These are phyloP conservation scores for Candida ficus DNA, from an alignment of 805 yeast species.

Conservation along the genomic window DNA sequence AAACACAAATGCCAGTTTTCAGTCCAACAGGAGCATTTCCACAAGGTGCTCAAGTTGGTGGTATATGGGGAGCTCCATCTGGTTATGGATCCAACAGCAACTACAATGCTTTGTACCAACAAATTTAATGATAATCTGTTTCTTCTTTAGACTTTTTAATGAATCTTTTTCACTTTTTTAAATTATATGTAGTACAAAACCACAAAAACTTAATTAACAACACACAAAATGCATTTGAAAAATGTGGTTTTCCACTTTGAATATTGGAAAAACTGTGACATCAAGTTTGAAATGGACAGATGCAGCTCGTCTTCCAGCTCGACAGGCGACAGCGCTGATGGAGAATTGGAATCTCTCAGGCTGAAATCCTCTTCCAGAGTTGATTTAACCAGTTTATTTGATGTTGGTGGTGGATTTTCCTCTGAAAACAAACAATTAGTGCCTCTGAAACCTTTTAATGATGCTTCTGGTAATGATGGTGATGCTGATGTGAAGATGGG, in stretches of 20 bases:
- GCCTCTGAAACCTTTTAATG: too few species aligned
- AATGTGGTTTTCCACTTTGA: background rate
- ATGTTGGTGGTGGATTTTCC: background rate
- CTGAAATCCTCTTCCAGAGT: constrained; percentile 1
- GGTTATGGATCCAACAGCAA: background rate
- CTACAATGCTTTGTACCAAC: background rate
- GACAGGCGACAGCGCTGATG: constrained; percentile 6
- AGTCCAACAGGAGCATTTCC: background rate
- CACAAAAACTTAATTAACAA: background rate
- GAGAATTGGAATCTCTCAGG: constrained; percentile 9
- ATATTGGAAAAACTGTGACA: too few species aligned
- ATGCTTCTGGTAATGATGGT: too few species aligned
- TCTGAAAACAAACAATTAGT: background rate
- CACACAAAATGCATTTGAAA: background rate
- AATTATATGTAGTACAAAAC: background rate
- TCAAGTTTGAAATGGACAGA: background rate
- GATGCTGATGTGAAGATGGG: too few species aligned
- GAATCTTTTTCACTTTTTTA: background rate
- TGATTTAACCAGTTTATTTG: constrained; percentile 2
- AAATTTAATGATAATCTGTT: background rate
- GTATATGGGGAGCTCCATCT: background rate
- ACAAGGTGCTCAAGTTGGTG: background rate
- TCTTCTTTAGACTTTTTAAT: background rate
- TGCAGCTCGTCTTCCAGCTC: constrained; percentile 3
- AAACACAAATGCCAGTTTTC: background rate